A percentile compares a stretch with the other conserved stretches of the same genome.
Evolutionary conservation across 23 red algal species (phyloP).

Genomic region (Gracilariopsis chorda): DNA sequence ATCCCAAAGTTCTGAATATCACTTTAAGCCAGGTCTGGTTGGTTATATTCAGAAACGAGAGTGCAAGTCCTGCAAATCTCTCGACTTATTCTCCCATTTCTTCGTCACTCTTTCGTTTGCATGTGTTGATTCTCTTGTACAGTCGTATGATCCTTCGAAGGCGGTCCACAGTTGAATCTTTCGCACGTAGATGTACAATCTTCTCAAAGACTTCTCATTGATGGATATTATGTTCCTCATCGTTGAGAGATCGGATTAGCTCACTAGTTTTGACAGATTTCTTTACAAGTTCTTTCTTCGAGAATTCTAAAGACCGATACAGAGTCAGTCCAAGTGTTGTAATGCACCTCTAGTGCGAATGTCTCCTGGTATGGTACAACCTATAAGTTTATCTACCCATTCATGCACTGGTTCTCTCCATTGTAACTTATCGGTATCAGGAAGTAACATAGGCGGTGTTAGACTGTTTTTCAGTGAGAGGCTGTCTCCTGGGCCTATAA

Average conservation of each 20-base stretch:
- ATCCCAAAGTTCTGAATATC: constrained; percentile 9
- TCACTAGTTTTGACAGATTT: not conserved
- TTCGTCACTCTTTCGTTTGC: not conserved
- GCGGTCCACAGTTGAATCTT: not conserved
- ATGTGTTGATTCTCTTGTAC: not conserved
- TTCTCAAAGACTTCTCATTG: not conserved
- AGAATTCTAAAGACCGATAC: not conserved
- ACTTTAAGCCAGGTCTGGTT: not conserved
- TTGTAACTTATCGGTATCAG: no score
- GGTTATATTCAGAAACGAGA: not conserved
- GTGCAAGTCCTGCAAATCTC: not conserved
- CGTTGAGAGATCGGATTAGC: not conserved
- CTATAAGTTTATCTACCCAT: no score
- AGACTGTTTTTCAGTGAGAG: no score
- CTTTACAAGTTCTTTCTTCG: constrained; percentile 16
- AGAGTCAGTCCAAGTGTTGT: not conserved
- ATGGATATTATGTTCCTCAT: not conserved
- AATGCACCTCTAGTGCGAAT: no score
- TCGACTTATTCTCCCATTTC: not conserved
- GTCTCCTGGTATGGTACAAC: no score
- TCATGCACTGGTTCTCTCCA: no score
- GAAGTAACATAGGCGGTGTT: no score
- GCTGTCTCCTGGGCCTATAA: no score
- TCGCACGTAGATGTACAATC: not conserved
- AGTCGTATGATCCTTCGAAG: not conserved